Base-by-base conservation (phyloP, 2,329 filamentous ascomycete species). In the Conoideocrella luteorostrata region DNA sequence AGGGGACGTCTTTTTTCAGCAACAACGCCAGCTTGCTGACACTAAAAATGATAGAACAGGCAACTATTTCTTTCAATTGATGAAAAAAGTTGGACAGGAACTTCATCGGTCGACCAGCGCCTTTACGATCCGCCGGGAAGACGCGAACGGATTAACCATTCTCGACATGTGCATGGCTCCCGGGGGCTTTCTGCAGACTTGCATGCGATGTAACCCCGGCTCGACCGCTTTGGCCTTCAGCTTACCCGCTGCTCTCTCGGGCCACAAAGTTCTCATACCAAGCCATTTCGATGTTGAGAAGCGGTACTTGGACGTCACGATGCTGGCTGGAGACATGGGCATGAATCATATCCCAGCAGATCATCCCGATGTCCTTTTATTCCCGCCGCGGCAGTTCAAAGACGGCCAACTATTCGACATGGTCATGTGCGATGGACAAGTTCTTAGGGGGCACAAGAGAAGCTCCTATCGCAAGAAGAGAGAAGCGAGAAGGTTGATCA, bases 121-220 rank as follows among this genome's bases (percentile, higher is more conserved):
- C 12, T 57, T 72, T n/a, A 45, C 37, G 10, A 45, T 65, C 12
- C 17, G 2, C 4, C 3, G 23, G 10, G 5, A 33, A n/a, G 17
- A 13, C 4, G 21, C 38, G 2, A 13, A 20, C 4, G 7, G 22
- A 13, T 10, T 5, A 3, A 42, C 39, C 4, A 61, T 79, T 17
- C 66, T 81, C 1, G 75, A 80, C 49, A 62, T 77, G 47, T 77
- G 76, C 54, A 70, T 74, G 61, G 76, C 76, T 0, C 76, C 76
- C 0, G 76, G 75, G 4, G 76, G 70, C 1, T 80, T 76, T 49
- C 56, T 71, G 3, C 47, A 51, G 0, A 58, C 55, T 7, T 64
- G 64, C 0, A 48, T 76, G 21, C 28, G 53, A 4, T 46, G 50
- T 10, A 71, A 69, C 39, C 65, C 57, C 0, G 26, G 38, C 0